These are phyloP conservation scores for Nyssa sinensis DNA, from an alignment of 148 eudicot genomes.

Conservation along the genomic window DNA sequence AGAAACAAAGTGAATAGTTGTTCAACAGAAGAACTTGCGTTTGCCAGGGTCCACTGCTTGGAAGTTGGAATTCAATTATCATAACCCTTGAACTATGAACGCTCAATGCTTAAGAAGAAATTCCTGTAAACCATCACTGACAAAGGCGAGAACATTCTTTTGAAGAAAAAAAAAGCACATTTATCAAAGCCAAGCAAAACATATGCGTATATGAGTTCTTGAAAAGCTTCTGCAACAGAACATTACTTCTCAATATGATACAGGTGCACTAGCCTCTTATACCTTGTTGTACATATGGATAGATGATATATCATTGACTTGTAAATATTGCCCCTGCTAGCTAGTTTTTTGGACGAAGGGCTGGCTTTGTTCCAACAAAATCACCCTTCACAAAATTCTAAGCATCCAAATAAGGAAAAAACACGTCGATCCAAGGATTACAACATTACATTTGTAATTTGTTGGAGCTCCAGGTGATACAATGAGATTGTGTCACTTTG, in stretches of 20 bases:
- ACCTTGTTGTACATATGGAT: background rate
- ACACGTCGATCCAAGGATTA: background rate
- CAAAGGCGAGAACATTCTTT: no score
- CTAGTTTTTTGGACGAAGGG: background rate
- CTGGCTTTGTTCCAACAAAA: conserved; percentile 15
- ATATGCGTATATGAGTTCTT: no score
- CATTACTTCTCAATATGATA: background rate
- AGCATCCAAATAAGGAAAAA: background rate
- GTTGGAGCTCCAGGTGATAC: background rate
- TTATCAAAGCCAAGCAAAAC: no score
- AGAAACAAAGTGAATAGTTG: no score
- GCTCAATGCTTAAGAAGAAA: no score
- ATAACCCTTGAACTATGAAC: no score
- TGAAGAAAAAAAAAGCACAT: no score
- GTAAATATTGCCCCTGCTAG: background rate
- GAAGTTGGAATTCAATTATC: no score
- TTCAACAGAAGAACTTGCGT: no score
- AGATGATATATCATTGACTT: background rate
- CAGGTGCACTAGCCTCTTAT: background rate
- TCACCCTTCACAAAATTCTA: conserved; percentile 27
- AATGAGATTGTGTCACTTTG: conserved; percentile 6
- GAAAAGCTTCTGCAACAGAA: background rate
- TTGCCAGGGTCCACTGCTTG: no score
- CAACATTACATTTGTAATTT: background rate
- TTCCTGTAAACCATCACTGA: no score